Evolutionary conservation across 306 rosid genomes (phyloP).

Genomic region (Quercus engelmannii): DNA sequence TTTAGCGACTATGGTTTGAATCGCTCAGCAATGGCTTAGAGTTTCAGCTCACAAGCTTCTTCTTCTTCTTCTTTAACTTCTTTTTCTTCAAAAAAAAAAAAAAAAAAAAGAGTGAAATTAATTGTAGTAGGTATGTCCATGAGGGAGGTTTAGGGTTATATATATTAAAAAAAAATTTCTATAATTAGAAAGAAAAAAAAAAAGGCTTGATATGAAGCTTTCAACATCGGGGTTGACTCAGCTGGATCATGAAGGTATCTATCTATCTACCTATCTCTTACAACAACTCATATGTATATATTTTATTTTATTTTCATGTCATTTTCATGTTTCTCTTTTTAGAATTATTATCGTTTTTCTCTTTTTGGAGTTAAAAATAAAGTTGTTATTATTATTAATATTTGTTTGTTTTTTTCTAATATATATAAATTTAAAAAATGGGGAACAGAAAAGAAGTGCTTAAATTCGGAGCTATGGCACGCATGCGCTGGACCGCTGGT

Average conservation of each 20-base stretch:
- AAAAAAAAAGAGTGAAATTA: conserved; percentile 14
- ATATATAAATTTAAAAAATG: not conserved
- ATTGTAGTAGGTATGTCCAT: conserved; percentile 8
- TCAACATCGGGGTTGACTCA: conserved; percentile 84
- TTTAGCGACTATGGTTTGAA: conserved; percentile 33
- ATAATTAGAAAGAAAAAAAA: conserved; percentile 26
- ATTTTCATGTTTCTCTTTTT: conserved; percentile 34
- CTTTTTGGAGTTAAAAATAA: conserved; percentile 13
- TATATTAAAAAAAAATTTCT: conserved; percentile 27
- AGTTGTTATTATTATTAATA: not conserved
- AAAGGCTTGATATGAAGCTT: conserved; percentile 72
- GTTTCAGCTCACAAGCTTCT: not conserved
- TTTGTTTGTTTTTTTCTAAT: not conserved
- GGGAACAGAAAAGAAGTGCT: conserved; percentile 76
- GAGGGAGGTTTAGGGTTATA: conserved; percentile 56
- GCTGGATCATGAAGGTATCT: conserved; percentile 79
- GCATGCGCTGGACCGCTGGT: conserved; percentile 93
- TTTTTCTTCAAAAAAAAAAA: no score
- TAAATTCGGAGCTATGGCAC: conserved; percentile 97
- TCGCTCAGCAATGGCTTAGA: conserved; percentile 43
- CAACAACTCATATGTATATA: conserved; percentile 22
- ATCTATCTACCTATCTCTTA: not conserved
- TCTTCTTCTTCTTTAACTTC: no score
- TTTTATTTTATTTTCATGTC: conserved; percentile 22
- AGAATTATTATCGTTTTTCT: conserved; percentile 20